Percentiles rank a stretch among this genome's conserved stretches.
Evolutionary conservation across 371 early-diverging fungal genomes (phyloP).

Genomic region (Syncephalastrum monosporum): DNA sequence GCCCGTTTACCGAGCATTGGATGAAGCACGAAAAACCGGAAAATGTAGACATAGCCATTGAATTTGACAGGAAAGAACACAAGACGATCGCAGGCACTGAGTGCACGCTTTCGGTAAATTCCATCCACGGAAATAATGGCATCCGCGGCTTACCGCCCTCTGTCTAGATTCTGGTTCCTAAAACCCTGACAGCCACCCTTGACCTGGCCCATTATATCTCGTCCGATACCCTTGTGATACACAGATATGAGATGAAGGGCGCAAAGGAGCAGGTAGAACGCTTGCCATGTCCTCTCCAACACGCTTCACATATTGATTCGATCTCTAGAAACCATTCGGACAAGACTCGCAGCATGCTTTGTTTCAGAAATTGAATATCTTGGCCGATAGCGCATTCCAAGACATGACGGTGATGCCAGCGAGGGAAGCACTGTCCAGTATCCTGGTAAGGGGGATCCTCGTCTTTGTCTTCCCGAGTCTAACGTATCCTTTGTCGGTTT

Average conservation of each 20-base stretch:
- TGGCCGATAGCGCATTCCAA: slow-evolving; percentile 35
- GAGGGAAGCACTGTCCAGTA: slow-evolving; percentile 28
- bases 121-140: not conserved
- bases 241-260: slow-evolving; percentile 39
- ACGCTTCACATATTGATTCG: not conserved
- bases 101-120: slow-evolving; percentile 32
- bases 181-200: slow-evolving; percentile 28
- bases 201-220: slow-evolving; percentile 29
- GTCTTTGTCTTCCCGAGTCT: not conserved
- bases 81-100: slow-evolving; percentile 30
- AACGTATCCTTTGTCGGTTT: not conserved
- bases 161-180: slow-evolving; percentile 28
- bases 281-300: not conserved
- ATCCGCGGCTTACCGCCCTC: not conserved
- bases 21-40: slow-evolving; percentile 25
- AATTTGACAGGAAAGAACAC: slow-evolving; percentile 21
- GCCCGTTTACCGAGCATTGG: slow-evolving; percentile 29
- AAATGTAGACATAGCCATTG: slow-evolving; percentile 14
- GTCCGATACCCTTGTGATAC: slow-evolving; percentile 32
- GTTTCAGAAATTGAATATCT: slow-evolving; percentile 37
- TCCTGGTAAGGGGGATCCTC: slow-evolving; percentile 22
- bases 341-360: slow-evolving; percentile 36
- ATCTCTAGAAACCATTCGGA: slow-evolving; percentile 19
- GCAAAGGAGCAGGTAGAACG: slow-evolving; percentile 36
- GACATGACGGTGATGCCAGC: slow-evolving; percentile 36